Base-by-base conservation (phyloP, 768 basidiomycete species). In the Clathrus columnatus region DNA sequence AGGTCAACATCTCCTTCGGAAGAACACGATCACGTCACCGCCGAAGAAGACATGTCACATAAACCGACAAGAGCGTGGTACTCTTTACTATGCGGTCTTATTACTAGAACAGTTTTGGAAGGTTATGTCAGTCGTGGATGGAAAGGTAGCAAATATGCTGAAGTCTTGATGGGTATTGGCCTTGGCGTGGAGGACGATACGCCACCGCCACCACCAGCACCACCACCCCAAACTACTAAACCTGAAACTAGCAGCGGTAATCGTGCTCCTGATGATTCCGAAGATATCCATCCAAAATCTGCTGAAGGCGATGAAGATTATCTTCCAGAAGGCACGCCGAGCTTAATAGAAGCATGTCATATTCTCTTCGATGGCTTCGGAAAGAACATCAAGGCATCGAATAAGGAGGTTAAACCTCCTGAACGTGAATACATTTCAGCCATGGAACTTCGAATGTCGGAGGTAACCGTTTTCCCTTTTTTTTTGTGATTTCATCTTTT, bases 71-170 rank as follows among this genome's bases (percentile, higher is more conserved):
- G 78, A 21, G 81, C 83, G 60, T 93, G 91, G 91, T 93, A 91
- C 67, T 75, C 85, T 69, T 74, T 94, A 8, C 73, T 91, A 14
- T 80, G 81, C 0, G 83, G 86, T 1, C 71, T 94, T 20, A 72
- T 91, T 27, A 89, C 89, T 5, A 79, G 90, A n/a, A 88, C 88
- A 0, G 85, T 83, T 18, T 69, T 93, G 49, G 89, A 94, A 63
- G 91, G 91, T 0, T 93, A 92, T 64, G 74, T 92, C 46, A 83
- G 82, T 1, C 84, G 82, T 8, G 84, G 85, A 0, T 94, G 91
- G 91, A 77, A 75, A 24, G 89, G 91, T 0, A 69, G 78, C 0
- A 78, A 81, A 41, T 81, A 84, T 5, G 76, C 82, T 8, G 84
- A 88, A 61, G 80, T 84, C 57, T 67, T 93, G 54, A 68, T 92